Conservation (phyloP, 768 basidiomycete species). For the Boletales sp. region DNA sequence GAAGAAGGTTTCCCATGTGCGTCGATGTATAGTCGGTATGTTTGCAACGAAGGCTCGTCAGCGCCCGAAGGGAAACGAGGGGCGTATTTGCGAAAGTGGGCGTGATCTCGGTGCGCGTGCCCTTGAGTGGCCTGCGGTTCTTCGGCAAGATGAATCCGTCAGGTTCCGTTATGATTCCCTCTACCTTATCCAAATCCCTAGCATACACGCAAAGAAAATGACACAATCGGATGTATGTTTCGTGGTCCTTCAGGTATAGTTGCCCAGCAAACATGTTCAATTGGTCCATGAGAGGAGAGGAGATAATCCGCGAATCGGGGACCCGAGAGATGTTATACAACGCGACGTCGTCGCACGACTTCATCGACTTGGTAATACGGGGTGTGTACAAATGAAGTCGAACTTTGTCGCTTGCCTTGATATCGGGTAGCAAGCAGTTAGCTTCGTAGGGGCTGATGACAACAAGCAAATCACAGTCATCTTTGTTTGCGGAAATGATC, state of each 20-base stretch:
- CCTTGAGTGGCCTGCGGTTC: background rate
- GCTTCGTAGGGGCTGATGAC: slow-evolving; percentile 41
- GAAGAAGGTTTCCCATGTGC: no score
- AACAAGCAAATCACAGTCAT: slow-evolving; percentile 19
- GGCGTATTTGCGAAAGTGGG: no score
- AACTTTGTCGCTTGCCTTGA: slow-evolving; percentile 25
- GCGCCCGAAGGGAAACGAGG: no score
- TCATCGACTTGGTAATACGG: slow-evolving; percentile 1
- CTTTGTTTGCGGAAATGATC: background rate
- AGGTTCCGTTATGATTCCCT: background rate
- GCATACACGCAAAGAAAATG: slow-evolving; percentile 3
- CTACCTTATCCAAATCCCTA: background rate
- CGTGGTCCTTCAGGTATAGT: slow-evolving; percentile 1
- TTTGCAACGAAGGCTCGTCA: no score
- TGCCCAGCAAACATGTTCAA: slow-evolving; percentile 2
- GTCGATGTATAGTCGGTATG: no score
- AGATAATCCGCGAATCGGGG: background rate
- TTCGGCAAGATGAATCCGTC: slow-evolving; percentile 4
- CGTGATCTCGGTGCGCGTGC: no score
- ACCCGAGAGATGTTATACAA: background rate
- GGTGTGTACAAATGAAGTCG: slow-evolving; percentile 3
- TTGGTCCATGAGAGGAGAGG: background rate
- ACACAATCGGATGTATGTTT: slow-evolving; percentile 1
- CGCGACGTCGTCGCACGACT: slow-evolving; percentile 1
- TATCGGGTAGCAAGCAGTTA: slow-evolving; percentile 34